Base-by-base conservation (phyloP, 306 rosid species). In the Lathyrus sativus region DNA sequence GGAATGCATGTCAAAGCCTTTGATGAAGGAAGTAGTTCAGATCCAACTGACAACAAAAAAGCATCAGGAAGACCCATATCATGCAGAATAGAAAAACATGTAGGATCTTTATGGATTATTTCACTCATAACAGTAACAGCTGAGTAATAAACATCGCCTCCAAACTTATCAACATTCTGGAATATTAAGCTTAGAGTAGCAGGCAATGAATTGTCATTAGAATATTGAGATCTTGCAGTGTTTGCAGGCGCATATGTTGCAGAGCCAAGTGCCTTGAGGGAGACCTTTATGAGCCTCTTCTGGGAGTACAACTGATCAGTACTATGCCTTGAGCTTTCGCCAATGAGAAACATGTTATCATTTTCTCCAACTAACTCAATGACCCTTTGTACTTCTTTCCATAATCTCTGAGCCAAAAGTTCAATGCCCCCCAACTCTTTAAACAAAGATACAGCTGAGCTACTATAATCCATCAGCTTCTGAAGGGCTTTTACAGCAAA, bases 51-150 rank as follows among this genome's bases (percentile, higher is more conserved):
- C 62, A 83, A 80, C 64, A 95, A 72, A 80, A 95, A 95, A 15
- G 95, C 96, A 79, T 82, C 91, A 65, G 97, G 97, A 68, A 95
- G 97, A 73, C 99, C 99, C 92, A 90, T 79, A 63, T 95, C 99
- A 67, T 88, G 96, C 78, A 95, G 79, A 76, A 81, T 73, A 69
- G 95, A 66, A 80, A 87, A 90, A 70, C 88, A 90, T 6, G 99
- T 95, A 51, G 97, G 97, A 73, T 95, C 97, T 81, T 90, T 90
- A 83, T 95, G 97, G 78, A 95, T 95, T 51, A 91, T 87, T 82
- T 95, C 99, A 53, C 99, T 95, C 96, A 90, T 86, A 44, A 90
- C 88, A 70, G 97, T 95, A 71, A 90, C 97, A 56, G 97, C 95
- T 37, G 99, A 95, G 80, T 86, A 81, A 81, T 95, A 90, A 76